These are phyloP conservation scores for Neodidymelliopsis sp. DNA, from an alignment of 2,329 filamentous ascomycete genomes.

Conservation along the genomic window DNA sequence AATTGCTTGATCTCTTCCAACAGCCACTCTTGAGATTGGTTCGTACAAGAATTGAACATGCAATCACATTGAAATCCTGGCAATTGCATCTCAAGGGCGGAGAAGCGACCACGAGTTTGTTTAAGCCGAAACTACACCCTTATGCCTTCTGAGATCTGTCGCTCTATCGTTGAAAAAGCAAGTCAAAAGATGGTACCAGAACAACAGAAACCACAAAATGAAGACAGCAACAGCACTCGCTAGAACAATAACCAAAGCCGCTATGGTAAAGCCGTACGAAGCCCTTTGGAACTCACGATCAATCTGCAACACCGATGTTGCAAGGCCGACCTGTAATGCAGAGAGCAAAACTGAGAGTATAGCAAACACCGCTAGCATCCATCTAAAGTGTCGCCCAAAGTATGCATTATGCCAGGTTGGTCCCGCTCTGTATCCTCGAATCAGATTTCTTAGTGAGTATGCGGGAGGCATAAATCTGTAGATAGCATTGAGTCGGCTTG, in stretches of 20 bases:
- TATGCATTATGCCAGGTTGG: constrained; percentile 22
- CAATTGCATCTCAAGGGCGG: too few species aligned
- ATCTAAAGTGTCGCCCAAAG: constrained; percentile 20
- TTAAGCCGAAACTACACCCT: too few species aligned
- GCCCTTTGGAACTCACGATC: constrained; percentile 12
- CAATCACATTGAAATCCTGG: too few species aligned
- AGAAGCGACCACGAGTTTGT: too few species aligned
- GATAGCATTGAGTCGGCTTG: constrained; percentile 50
- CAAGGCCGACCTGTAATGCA: constrained; percentile 26
- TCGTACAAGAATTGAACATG: too few species aligned
- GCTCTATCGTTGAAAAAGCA: constrained; percentile 7
- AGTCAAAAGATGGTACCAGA: constrained; percentile 13
- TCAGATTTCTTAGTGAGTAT: constrained; percentile 9
- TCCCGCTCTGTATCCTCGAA: constrained; percentile 14
- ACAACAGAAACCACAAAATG: constrained; percentile 15
- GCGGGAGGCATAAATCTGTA: constrained; percentile 12
- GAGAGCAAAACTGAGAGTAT: constrained; percentile 19
- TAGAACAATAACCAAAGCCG: constrained; percentile 8
- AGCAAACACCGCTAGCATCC: constrained; percentile 23
- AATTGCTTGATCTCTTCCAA: too few species aligned
- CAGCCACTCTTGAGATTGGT: too few species aligned
- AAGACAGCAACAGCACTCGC: constrained; percentile 1
- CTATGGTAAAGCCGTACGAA: constrained; percentile 21
- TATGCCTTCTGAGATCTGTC: not conserved
- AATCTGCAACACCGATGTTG: constrained; percentile 13